Evolutionary conservation across 768 basidiomycete species (phyloP), one percentile per base, ranked within the genome.

Genomic region (Trametes punicea): DNA sequence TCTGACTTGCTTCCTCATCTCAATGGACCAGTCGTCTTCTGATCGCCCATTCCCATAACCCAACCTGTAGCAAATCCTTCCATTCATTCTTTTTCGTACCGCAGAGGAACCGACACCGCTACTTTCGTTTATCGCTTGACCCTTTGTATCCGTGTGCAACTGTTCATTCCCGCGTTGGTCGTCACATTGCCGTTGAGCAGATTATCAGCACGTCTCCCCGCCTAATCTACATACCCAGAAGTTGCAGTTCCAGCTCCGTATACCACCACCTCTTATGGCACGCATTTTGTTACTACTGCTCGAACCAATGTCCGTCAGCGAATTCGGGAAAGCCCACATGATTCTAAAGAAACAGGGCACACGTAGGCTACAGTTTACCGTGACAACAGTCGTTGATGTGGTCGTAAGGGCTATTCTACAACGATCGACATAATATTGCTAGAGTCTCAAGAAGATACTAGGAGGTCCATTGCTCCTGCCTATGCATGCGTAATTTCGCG

Each of bases 81-180:
- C 53, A 21, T 51, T 44, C 46, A 18, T 18, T 46, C 13, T 30
- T 41, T n/a, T n/a, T n/a, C n/a, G n/a, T n/a, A n/a, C n/a, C n/a
- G n/a, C 48, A 51, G 40, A 47, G n/a, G n/a, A 13, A 16, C 44
- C 54, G 18, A 46, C 51, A 53, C 42, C 51, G 34, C 57, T 60
- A 54, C 57, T 26, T 55, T 55, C 58, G 29, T 60, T 55, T 38
- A 15, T 30, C 46, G 36, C 15, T 13, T 34, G 48, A 47, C 48
- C 33, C 58, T 51, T 51, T 55, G 58, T 60, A 60, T 38, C 39
- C 38, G 55, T 55, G 53, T 60, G 58, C 53, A 44, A 29, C 25
- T 45, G 9, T 27, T 58, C 51, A 3, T 47, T 53, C 30, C 10
- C 27, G 42, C 42, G 42, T 26, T 16, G 40, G 42, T 44, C 42